A percentile compares a stretch with the other conserved stretches of the same genome.
These are phyloP conservation scores for Phytophthora quininea DNA, from an alignment of 352 stramenopile genomes.

Conservation along the genomic window DNA sequence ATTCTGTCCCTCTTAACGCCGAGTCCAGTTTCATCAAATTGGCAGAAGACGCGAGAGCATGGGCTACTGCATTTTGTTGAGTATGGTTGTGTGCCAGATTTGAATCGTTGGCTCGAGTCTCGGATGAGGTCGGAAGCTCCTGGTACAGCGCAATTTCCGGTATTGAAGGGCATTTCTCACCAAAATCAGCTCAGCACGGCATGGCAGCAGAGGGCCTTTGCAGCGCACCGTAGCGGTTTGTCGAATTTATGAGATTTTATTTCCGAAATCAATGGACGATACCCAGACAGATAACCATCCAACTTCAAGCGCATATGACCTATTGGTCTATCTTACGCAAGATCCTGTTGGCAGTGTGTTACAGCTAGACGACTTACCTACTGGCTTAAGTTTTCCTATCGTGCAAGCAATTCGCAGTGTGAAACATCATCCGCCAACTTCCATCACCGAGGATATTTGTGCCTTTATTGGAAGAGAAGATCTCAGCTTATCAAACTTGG, in stretches of 20 bases:
- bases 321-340: slow-evolving; percentile 62
- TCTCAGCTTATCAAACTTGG: slow-evolving; percentile 41
- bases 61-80: slow-evolving; percentile 27
- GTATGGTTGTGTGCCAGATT: slow-evolving; percentile 49
- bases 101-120: slow-evolving; percentile 57
- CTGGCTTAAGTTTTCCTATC: slow-evolving; percentile 65
- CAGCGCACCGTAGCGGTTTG: slow-evolving; percentile 45
- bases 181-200: slow-evolving; percentile 6
- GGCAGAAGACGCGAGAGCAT: slow-evolving; percentile 1
- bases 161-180: slow-evolving; percentile 12
- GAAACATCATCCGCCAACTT: slow-evolving; percentile 62
- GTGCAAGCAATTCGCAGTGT: slow-evolving; percentile 60
- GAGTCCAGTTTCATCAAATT: background rate
- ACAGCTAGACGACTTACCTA: slow-evolving; percentile 59
- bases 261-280: slow-evolving; percentile 15
- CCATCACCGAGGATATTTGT: slow-evolving; percentile 61
- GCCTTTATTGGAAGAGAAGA: slow-evolving; percentile 68
- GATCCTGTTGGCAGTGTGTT: slow-evolving; percentile 42
- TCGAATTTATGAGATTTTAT: slow-evolving; percentile 49
- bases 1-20: slow-evolving; percentile 4
- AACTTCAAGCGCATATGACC: slow-evolving; percentile 28
- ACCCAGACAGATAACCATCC: slow-evolving; percentile 1
- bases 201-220: slow-evolving; percentile 22
- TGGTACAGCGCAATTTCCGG: slow-evolving; percentile 28
- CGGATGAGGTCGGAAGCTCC: slow-evolving; percentile 23